A percentile compares a stretch with the other conserved stretches of the same genome.
phyloP scores from a whole-genome alignment of 495 filamentous ascomycete species.

The Acidomyces sp. region DNA sequence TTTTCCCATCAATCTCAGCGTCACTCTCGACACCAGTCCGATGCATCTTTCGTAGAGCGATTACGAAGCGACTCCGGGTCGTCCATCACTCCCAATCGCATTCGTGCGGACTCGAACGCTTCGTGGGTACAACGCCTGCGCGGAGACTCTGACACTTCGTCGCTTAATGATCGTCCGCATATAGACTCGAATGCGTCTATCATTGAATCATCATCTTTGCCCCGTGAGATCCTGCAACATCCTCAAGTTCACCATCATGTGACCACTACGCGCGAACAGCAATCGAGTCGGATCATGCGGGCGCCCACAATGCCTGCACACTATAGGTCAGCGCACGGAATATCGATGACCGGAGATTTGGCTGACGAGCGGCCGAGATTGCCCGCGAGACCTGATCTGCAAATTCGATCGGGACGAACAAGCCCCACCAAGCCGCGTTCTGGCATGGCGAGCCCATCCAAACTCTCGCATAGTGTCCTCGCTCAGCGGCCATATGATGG shows the following conservation, averaged over 20 bases:
- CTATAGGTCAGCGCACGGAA: constrained; percentile 3
- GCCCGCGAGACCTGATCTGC: constrained; percentile 16
- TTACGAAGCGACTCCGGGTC: constrained; percentile 12
- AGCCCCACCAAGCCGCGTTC: constrained; percentile 15
- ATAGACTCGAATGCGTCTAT: constrained; percentile 13
- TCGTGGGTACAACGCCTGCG: constrained; percentile 2
- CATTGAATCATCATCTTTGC: constrained; percentile 11
- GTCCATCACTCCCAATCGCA: constrained; percentile 1
- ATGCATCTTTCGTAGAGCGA: constrained; percentile 9
- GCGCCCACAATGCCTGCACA: constrained; percentile 13
- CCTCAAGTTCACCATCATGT: constrained; percentile 10
- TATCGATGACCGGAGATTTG: constrained; percentile 8
- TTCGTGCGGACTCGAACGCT: constrained; percentile 4
- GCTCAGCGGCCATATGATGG: constrained; percentile 1
- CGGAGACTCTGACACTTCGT: constrained; percentile 14
- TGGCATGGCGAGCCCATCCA: constrained; percentile 16
- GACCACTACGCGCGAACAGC: constrained; percentile 9
- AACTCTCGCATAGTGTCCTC: constrained; percentile 11
- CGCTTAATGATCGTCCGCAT: constrained; percentile 3
- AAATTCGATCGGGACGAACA: constrained; percentile 9
- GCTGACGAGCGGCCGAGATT: constrained; percentile 18
- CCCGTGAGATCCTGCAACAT: constrained; percentile 5
- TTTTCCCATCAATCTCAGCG: constrained; percentile 21
- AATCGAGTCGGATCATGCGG: constrained; percentile 5
- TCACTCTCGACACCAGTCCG: constrained; percentile 19